These are phyloP conservation scores for Mitragyna speciosa DNA, from an alignment of 257 asterid genomes.

Conservation along the genomic window DNA sequence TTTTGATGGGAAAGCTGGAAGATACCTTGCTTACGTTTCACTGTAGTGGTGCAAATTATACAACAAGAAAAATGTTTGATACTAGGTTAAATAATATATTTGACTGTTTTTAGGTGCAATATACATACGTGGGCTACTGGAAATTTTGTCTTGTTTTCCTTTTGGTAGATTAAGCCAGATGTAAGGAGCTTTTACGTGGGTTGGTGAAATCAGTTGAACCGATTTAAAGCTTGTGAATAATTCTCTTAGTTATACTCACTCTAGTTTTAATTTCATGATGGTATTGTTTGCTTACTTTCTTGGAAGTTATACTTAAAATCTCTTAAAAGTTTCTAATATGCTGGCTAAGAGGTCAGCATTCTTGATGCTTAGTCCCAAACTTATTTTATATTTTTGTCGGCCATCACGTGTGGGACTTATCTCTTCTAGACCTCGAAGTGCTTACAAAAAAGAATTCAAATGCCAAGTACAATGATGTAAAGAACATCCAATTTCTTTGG, in stretches of 20 bases:
- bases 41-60: background rate
- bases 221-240: too few species aligned
- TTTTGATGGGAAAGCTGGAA: too few species aligned
- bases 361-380: background rate
- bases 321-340: background rate
- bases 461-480: background rate
- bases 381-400: background rate
- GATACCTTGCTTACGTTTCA: background rate
- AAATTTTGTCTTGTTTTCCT: too few species aligned
- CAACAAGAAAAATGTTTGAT: background rate
- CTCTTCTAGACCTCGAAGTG: background rate
- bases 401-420: background rate
- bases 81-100: background rate
- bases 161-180: too few species aligned
- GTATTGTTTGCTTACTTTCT: background rate
- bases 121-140: too few species aligned
- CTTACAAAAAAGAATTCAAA: background rate
- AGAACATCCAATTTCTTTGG: background rate
- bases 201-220: too few species aligned
- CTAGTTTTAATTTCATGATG: too few species aligned
- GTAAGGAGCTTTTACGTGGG: too few species aligned
- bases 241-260: too few species aligned
- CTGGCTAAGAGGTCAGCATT: background rate
- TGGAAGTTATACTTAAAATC: background rate
- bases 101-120: too few species aligned